phyloP scores from a whole-genome alignment of 352 stramenopile genomes.

The Pythium folliculosum region DNA sequence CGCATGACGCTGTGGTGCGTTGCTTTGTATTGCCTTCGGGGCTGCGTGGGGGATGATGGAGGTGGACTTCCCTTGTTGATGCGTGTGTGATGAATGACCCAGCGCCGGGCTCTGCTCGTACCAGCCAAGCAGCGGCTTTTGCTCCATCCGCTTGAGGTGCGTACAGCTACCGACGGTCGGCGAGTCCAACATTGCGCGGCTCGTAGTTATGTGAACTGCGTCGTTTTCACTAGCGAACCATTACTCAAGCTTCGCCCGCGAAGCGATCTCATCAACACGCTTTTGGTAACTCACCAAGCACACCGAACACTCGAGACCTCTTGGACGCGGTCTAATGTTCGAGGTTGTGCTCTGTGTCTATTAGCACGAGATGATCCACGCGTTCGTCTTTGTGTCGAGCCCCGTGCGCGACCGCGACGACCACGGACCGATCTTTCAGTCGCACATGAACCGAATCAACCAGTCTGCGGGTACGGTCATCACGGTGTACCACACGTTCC shows the following conservation, averaged over 20 bases:
- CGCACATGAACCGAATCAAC: slow-evolving; percentile 84
- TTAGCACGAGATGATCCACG: slow-evolving; percentile 93
- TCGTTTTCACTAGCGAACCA: slow-evolving; percentile 48
- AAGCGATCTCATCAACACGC: slow-evolving; percentile 85
- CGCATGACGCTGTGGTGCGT: slow-evolving; percentile 87
- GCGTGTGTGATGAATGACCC: background rate
- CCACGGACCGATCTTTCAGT: slow-evolving; percentile 82
- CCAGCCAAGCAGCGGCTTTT: slow-evolving; percentile 74
- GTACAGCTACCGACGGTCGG: background rate
- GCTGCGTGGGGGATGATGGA: too few species aligned
- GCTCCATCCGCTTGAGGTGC: slow-evolving; percentile 82
- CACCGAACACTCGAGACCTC: background rate
- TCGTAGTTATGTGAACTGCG: background rate
- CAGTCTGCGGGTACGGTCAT: slow-evolving; percentile 63
- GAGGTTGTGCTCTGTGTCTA: background rate
- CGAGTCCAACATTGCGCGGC: background rate
- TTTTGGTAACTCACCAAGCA: slow-evolving; percentile 50
- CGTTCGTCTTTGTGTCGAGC: slow-evolving; percentile 84
- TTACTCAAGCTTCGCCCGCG: slow-evolving; percentile 80
- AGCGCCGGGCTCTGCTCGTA: slow-evolving; percentile 83
- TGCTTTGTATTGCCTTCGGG: background rate
- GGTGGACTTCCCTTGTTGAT: too few species aligned
- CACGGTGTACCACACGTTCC: slow-evolving; percentile 89
- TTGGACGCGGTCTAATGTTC: too few species aligned
- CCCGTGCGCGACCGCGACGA: slow-evolving; percentile 81